These are phyloP conservation scores for Candida smagusa DNA, from an alignment of 1,139 yeast species.

Conservation along the genomic window DNA sequence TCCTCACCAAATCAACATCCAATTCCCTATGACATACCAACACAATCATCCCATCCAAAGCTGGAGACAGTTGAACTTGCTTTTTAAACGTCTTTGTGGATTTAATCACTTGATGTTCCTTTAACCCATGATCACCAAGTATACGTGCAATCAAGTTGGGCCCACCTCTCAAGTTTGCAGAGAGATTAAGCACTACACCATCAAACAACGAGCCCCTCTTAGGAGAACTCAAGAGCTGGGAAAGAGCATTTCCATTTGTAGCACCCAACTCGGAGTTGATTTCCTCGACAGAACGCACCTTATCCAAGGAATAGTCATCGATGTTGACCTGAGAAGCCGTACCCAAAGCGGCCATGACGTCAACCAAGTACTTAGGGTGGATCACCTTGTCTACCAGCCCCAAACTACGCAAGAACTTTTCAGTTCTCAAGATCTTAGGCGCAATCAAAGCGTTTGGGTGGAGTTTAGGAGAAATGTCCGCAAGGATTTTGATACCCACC, in stretches of 20 bases:
- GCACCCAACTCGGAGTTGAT: constrained; percentile 34
- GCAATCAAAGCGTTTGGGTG: constrained; percentile 57
- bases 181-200: constrained; percentile 51
- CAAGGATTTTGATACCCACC: constrained; percentile 42
- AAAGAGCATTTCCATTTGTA: constrained; percentile 18
- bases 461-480: constrained; percentile 24
- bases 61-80: constrained; percentile 4
- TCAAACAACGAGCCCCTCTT: constrained; percentile 40
- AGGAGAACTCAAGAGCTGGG: constrained; percentile 19
- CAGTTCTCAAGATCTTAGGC: constrained; percentile 78
- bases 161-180: constrained; percentile 69
- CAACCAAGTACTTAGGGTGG: constrained; percentile 46
- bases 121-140: constrained; percentile 62
- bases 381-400: constrained; percentile 37
- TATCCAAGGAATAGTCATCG: constrained; percentile 36
- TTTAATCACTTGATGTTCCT: constrained; percentile 32
- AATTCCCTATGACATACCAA: constrained; percentile 39
- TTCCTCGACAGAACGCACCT: constrained; percentile 24
- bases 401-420: constrained; percentile 63
- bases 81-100: constrained; percentile 9
- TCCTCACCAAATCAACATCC: constrained; percentile 43
- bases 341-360: constrained; percentile 21
- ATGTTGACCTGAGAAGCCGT: constrained; percentile 26
- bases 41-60: constrained; percentile 16
- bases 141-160: constrained; percentile 57